A percentile compares a stretch with the other conserved stretches of the same genome.
Conservation (phyloP, 164 flowering plant species). For the Liriodendron chinense region DNA sequence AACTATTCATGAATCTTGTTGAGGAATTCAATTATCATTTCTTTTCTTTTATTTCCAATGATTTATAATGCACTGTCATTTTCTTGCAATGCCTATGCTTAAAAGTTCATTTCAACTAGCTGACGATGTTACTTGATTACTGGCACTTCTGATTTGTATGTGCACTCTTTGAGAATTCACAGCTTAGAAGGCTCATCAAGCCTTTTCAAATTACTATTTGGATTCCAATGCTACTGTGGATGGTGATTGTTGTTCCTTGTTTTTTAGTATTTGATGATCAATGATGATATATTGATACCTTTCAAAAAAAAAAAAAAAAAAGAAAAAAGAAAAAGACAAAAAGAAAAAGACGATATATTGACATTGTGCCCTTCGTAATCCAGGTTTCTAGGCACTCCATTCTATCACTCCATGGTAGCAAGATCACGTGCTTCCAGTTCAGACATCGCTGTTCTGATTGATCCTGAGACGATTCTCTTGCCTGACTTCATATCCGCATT, state of each 20-base stretch:
- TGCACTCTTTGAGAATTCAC: not conserved
- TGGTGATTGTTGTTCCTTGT: not conserved
- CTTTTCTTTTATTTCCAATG: no score
- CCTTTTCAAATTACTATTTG: not conserved
- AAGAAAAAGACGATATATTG: not conserved
- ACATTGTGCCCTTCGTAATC: not conserved
- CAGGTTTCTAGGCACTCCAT: conserved; percentile 84
- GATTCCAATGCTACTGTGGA: not conserved
- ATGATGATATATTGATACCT: no score
- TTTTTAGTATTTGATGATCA: not conserved
- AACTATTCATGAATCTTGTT: no score
- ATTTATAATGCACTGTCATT: no score
- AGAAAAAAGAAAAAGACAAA: no score
- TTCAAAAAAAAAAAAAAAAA: no score
- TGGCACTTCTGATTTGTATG: not conserved
- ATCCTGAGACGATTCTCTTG: conserved; percentile 65
- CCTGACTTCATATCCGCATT: conserved; percentile 65
- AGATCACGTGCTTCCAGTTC: conserved; percentile 57
- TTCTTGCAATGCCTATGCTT: no score
- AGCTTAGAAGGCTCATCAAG: not conserved
- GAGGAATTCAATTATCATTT: no score
- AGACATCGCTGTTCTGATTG: conserved; percentile 63
- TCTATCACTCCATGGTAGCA: conserved; percentile 89
- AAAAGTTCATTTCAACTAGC: no score
- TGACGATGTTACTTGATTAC: not conserved